phyloP scores from a whole-genome alignment of 2,329 filamentous ascomycete genomes.

The Fusarium zealandicum region DNA sequence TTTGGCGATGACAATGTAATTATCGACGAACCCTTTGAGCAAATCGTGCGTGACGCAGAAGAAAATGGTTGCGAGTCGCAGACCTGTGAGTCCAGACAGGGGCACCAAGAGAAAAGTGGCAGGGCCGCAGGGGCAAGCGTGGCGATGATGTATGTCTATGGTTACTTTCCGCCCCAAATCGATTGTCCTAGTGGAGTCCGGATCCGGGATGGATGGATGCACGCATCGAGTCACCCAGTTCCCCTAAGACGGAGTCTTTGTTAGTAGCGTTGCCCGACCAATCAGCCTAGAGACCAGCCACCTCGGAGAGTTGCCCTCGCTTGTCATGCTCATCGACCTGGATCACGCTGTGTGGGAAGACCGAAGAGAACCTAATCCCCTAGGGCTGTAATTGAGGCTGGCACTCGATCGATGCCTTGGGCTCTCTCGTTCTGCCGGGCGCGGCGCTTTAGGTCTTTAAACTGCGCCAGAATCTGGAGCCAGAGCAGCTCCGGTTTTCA shows the following conservation, averaged over 20 bases:
- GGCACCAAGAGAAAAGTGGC: constrained; percentile 37
- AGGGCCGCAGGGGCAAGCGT: constrained; percentile 42
- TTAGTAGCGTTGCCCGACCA: constrained; percentile 39
- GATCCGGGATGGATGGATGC: constrained; percentile 45
- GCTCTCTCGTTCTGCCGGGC: constrained; percentile 12
- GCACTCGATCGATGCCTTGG: constrained; percentile 22
- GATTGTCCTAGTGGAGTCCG: constrained; percentile 45
- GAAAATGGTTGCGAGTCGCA: constrained; percentile 30
- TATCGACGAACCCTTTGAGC: background rate
- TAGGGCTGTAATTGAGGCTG: constrained; percentile 29
- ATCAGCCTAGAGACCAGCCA: constrained; percentile 39
- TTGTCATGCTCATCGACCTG: constrained; percentile 36
- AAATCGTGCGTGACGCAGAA: constrained; percentile 27
- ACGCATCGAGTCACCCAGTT: constrained; percentile 39
- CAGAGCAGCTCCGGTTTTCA: constrained; percentile 30
- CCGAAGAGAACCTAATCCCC: constrained; percentile 28
- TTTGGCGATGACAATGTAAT: background rate
- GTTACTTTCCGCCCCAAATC: constrained; percentile 44
- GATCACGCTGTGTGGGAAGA: constrained; percentile 20
- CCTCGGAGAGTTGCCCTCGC: constrained; percentile 29
- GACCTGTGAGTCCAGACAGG: constrained; percentile 35
- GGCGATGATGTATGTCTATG: constrained; percentile 46
- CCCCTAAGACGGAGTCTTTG: constrained; percentile 36
- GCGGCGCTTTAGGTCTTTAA: constrained; percentile 2
- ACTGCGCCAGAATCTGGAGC: constrained; percentile 17